Evolutionary conservation across 1,139 yeast species (phyloP).

Genomic region (Sugiyamaella grinbergsii): DNA sequence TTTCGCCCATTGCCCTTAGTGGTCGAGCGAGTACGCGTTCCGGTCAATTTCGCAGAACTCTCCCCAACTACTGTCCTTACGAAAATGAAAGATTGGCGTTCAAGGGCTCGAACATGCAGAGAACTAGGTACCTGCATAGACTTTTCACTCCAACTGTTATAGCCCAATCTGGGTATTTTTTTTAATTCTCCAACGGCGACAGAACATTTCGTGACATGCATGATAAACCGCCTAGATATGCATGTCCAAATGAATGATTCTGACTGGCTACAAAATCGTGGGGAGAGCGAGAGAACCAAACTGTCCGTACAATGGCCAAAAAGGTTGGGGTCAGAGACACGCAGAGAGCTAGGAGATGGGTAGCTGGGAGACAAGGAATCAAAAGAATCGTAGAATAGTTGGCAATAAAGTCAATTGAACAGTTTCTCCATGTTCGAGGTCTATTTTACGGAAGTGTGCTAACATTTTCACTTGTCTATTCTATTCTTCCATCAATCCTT

Average conservation of each 20-base stretch:
- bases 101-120: background rate
- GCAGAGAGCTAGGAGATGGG: background rate
- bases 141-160: conserved; percentile 3
- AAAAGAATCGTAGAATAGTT: too few species aligned
- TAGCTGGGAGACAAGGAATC: background rate
- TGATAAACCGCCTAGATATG: conserved; percentile 2
- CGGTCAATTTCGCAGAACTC: too few species aligned
- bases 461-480: too few species aligned
- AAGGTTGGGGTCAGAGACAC: background rate
- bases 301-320: background rate
- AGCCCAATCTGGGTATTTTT: background rate
- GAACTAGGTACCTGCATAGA: background rate
- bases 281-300: too few species aligned
- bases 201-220: conserved; percentile 4
- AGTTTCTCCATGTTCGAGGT: too few species aligned
- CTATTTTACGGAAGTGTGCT: too few species aligned
- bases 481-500: too few species aligned
- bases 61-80: too few species aligned
- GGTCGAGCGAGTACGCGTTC: background rate
- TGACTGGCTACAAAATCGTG: conserved; percentile 12
- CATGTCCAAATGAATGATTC: conserved; percentile 9
- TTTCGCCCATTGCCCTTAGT: background rate
- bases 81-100: background rate
- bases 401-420: too few species aligned
- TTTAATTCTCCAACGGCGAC: background rate